Evolutionary conservation across 1,139 yeast genomes (phyloP), one percentile per base, ranked within the genome.

Genomic region (Pichia sp.): DNA sequence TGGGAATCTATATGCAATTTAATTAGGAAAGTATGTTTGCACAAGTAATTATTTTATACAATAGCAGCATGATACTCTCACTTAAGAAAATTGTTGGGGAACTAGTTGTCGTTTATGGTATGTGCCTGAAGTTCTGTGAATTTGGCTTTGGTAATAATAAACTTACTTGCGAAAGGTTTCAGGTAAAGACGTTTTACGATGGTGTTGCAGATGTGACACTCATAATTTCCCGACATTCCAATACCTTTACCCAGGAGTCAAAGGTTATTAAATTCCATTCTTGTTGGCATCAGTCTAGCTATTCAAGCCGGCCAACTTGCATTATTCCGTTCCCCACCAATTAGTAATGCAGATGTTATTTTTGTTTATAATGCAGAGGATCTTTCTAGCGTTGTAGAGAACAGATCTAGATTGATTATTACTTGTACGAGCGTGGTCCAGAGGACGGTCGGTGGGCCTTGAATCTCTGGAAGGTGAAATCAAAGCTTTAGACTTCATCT

Each of bases 121-220:
- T 89, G 48, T 89, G 88, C 62, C 66, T 77, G 58, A 69, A 95
- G 6, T 69, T 85, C 37, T 97, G 97, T 53, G 96, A 89, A 63
- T 84, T 88, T 61, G 95, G 96, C 21, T 89, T 95, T 14, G 97
- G 97, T 64, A 86, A 88, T 63, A 85, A 84, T 62, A 81, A 96
- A 96, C 52, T 67, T 84, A 45, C 69, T 89, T 48, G 74, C 95
- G 31, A 88, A 88, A 64, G 81, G 95, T 22, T 74, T 14, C 79
- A 95, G 22, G 74, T 88, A 42, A 79, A 96, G 66, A 96, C 96
- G 46, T 84, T 82, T 55, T 84, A 84, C 64, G 89, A 89, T 60
- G 93, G 93, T 52, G 72, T 86, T 52, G 91, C 95, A 36, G 96
- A 96, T 44, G 95, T 95, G 23, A 96, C 45, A 79, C 93, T 35